phyloP scores from a whole-genome alignment of 371 early-diverging fungal genomes.

The Phascolomyces articulosus region DNA sequence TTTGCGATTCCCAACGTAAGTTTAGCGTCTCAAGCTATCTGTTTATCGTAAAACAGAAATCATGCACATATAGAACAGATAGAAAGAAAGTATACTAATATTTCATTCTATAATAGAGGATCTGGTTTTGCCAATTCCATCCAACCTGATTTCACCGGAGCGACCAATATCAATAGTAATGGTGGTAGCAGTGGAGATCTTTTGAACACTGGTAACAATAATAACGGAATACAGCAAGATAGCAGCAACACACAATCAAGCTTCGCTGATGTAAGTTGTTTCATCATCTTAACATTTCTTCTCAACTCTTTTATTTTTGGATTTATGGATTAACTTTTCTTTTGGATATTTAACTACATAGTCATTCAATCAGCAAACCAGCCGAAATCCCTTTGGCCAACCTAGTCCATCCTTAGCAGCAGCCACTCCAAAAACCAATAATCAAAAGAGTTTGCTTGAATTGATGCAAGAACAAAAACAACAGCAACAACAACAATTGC shows the following conservation, averaged over 20 bases:
- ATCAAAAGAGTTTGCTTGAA: background rate
- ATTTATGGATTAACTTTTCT: too few relatives aligned
- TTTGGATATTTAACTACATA: too few relatives aligned
- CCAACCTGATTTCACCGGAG: slow-evolving; percentile 14
- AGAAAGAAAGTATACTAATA: background rate
- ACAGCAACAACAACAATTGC: slow-evolving; percentile 8
- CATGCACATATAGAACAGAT: background rate
- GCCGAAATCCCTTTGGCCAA: slow-evolving; percentile 48
- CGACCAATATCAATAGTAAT: background rate
- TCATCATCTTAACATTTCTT: too few relatives aligned
- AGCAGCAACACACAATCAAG: background rate
- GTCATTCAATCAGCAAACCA: slow-evolving; percentile 36
- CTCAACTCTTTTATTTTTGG: too few relatives aligned
- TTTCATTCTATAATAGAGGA: slow-evolving; percentile 22
- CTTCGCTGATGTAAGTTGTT: slow-evolving; percentile 11
- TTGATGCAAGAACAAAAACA: slow-evolving; percentile 12
- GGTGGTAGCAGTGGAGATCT: slow-evolving; percentile 4
- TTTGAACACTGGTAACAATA: slow-evolving; percentile 6
- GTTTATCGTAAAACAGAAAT: background rate
- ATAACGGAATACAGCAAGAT: background rate
- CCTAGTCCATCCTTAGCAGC: slow-evolving; percentile 2
- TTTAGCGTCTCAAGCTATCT: too few relatives aligned
- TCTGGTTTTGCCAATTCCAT: slow-evolving; percentile 38
- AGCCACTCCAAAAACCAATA: background rate
- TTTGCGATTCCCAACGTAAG: slow-evolving; percentile 51